phyloP scores from a whole-genome alignment of 805 yeast genomes.

The Cyberlindnera maritima region DNA sequence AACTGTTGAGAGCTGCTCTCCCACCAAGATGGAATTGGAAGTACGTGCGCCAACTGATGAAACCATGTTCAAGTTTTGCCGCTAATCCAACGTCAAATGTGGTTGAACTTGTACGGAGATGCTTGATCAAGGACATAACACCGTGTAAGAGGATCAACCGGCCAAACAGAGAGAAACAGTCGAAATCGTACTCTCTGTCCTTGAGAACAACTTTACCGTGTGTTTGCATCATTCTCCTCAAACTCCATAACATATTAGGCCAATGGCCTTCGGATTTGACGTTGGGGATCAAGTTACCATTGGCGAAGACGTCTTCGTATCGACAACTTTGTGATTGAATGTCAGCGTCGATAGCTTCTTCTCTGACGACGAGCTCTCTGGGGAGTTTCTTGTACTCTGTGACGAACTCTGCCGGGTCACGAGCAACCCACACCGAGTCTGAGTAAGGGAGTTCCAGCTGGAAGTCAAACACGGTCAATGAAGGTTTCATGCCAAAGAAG shows the following conservation, averaged over 20 bases:
- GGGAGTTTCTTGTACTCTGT: constrained; percentile 30
- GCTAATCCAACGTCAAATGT: constrained; percentile 17
- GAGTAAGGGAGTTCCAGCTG: constrained; percentile 44
- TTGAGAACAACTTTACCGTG: constrained; percentile 3
- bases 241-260: constrained; percentile 37
- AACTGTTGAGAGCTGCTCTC: constrained; percentile 25
- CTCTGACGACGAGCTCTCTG: constrained; percentile 18
- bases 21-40: constrained; percentile 25
- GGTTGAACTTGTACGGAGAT: constrained; percentile 17
- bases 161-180: constrained; percentile 36
- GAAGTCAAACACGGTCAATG: constrained; percentile 41
- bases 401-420: constrained; percentile 23
- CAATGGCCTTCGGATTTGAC: constrained; percentile 32
- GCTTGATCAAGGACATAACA: constrained; percentile 27
- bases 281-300: constrained; percentile 25
- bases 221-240: constrained; percentile 33
- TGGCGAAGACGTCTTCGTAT: constrained; percentile 15
- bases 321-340: constrained; percentile 4
- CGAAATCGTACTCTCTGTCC: constrained; percentile 31
- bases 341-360: constrained; percentile 2
- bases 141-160: constrained; percentile 36
- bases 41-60: constrained; percentile 34
- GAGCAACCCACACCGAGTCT: constrained; percentile 43
- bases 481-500: constrained; percentile 31
- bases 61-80: constrained; percentile 30